Evolutionary conservation across 169 alveolate genomes (phyloP), one percentile per base, ranked within the genome.

Genomic region (Eimeria zaria): DNA sequence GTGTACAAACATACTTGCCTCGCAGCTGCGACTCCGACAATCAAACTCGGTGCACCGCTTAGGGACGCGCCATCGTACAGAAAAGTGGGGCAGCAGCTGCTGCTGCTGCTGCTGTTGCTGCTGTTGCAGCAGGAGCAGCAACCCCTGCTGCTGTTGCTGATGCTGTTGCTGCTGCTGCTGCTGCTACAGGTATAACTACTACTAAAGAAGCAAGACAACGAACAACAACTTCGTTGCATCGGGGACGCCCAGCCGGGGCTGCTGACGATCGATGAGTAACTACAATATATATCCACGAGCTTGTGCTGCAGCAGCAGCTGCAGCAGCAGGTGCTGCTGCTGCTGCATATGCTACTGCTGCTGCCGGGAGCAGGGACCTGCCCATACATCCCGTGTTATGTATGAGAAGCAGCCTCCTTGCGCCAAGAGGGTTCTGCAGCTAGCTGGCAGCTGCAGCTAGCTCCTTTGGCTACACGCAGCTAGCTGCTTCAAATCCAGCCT

Each of bases 261-360:
- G 87, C 14, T n/a, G 87, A 18, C 41, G 87, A 36, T 41, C 87
- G 87, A 76, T 33, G 3, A 5, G 20, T 44, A 76, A 76, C 87
- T 41, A 76, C 87, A 22, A n/a, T n/a, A 76, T 44, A 46, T 24
- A 39, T 24, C 36, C 87, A 36, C 58, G 62, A 76, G 62, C 58
- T 12, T 58, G 62, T 76, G 87, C 87, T 30, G 80, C 80, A 69
- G 24, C 41, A 30, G 80, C 80, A n/a, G 67, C 67, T 18, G 67
- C 67, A 14, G 67, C 67, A 55, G 67, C 67, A 14, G 67, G 27
- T 55, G 67, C 67, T 14, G 67, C 67, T 55, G 67, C 67, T 55
- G 67, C 67, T 55, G 67, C 67, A 55, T 11, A 11, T 11, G 67
- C 67, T 55, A 18, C 67, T 55, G 67, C 67, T 55, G 67, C 67